Conservation (phyloP, 2,329 filamentous ascomycete species). For the Xylogone sp. region DNA sequence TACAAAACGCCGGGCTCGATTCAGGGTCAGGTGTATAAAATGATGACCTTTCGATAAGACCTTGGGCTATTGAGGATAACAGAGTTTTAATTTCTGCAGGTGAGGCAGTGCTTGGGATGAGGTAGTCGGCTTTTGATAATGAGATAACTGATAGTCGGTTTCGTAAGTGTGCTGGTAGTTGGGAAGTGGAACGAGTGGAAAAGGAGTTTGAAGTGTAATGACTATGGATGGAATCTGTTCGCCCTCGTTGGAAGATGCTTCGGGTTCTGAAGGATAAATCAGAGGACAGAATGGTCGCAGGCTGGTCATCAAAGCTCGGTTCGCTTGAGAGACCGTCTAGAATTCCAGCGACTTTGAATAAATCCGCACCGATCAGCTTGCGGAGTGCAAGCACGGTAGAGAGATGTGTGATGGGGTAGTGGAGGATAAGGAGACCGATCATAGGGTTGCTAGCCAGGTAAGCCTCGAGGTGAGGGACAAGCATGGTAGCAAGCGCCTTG, state of each 20-base stretch:
- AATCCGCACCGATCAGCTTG: conserved; percentile 49
- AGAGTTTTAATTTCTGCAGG: conserved; percentile 51
- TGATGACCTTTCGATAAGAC: conserved; percentile 39
- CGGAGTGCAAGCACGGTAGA: conserved; percentile 54
- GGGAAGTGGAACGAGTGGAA: background rate
- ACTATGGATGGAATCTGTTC: background rate
- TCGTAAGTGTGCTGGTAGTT: conserved; percentile 15
- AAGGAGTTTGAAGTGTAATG: background rate
- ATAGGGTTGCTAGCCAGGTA: conserved; percentile 51
- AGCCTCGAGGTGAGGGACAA: conserved; percentile 57
- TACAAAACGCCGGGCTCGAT: background rate
- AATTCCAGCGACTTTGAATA: conserved; percentile 57
- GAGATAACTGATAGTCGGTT: conserved; percentile 31
- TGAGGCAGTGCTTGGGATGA: conserved; percentile 52
- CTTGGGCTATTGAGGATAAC: conserved; percentile 47
- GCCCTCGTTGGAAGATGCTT: background rate
- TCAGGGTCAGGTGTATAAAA: conserved; percentile 42
- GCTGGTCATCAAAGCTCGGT: conserved; percentile 2
- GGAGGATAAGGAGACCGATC: conserved; percentile 54
- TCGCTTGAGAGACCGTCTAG: conserved; percentile 30
- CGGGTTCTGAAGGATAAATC: background rate
- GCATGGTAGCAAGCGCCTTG: conserved; percentile 50
- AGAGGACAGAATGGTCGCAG: background rate
- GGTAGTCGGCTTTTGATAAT: conserved; percentile 47
- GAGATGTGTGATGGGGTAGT: conserved; percentile 55